Conservation (phyloP, 306 rosid genomes). For the Alnus glutinosa region DNA sequence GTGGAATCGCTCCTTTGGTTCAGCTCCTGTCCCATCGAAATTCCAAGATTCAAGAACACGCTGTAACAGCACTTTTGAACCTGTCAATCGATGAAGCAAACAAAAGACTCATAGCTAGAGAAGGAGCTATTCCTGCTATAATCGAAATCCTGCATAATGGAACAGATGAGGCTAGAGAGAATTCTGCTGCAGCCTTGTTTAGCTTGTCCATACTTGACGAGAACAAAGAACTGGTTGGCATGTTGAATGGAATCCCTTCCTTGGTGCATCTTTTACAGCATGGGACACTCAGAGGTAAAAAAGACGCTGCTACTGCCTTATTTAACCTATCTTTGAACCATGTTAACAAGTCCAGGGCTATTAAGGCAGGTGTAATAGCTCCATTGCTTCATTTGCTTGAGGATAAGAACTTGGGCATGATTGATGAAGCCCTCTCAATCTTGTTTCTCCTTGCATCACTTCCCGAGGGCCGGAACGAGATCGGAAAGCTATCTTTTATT, state of each 20-base stretch:
- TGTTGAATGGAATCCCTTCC: constrained; percentile 62
- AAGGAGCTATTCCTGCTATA: constrained; percentile 78
- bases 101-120: constrained; percentile 62
- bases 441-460: constrained; percentile 64
- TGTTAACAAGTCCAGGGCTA: constrained; percentile 65
- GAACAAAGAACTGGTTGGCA: constrained; percentile 64
- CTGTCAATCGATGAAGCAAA: constrained; percentile 79
- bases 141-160: constrained; percentile 68
- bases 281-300: constrained; percentile 76
- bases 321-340: constrained; percentile 66
- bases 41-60: constrained; percentile 69
- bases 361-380: constrained; percentile 61
- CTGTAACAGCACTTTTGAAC: constrained; percentile 78
- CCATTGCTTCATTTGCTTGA: constrained; percentile 60
- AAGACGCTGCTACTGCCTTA: constrained; percentile 83
- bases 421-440: constrained; percentile 86
- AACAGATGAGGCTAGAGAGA: constrained; percentile 68
- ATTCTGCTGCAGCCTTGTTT: constrained; percentile 78
- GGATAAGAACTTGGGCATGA: constrained; percentile 63
- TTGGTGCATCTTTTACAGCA: constrained; percentile 54
- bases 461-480: constrained; percentile 60
- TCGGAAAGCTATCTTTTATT: constrained; percentile 62
- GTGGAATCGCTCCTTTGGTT: constrained; percentile 77
- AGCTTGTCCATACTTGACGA: constrained; percentile 86
- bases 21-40: constrained; percentile 67